Base-by-base conservation (phyloP, 169 alveolate species). In the Cryptosporidium bovis region DNA sequence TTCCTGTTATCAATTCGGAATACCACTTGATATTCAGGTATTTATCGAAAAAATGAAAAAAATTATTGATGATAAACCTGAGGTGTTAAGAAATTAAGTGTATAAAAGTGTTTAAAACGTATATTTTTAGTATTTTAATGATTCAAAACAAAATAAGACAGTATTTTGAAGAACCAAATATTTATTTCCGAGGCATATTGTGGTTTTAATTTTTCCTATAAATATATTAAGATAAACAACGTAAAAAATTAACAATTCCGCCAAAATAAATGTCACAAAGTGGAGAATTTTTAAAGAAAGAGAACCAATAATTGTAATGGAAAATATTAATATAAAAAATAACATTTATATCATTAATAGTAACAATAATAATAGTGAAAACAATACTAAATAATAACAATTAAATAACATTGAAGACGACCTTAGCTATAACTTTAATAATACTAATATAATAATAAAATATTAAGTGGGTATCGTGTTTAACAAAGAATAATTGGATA, bases 31-130 rank as follows among this genome's bases (percentile, higher is more conserved):
- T 12, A 77, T 77, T 58, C 64, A 77, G 18, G 13, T 24, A 27
- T 77, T 77, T 40, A 34, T 77, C 13, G 77, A 77, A 62, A 77
- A 77, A 44, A 60, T 77, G 71, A 62, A 60, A 53, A n/a, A 60
- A 5, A 60, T 77, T 44, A 60, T 77, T 12, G 24, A 56, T 13
- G 64, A 77, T 6, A 77, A 62, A 44, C 56, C 66, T 13, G 83
- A 69, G 51, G 51, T 69, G 51, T 36, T 69, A 15, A 69, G 44
- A 69, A 56, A 53, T 31, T 69, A 33, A 66, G 20, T 66, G 16
- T 29, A 65, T 13, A 13, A 13, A 6, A 20, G 27, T 24, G 27
- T 66, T 40, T 31, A 31, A 33, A 65, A 27, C 5, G 20, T n/a
- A 18, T 65, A 7, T 48, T 10, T 48, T 16, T n/a, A 53, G 4